These are phyloP conservation scores for Favolaschia claudopus DNA, from an alignment of 768 basidiomycete genomes.

Conservation along the genomic window DNA sequence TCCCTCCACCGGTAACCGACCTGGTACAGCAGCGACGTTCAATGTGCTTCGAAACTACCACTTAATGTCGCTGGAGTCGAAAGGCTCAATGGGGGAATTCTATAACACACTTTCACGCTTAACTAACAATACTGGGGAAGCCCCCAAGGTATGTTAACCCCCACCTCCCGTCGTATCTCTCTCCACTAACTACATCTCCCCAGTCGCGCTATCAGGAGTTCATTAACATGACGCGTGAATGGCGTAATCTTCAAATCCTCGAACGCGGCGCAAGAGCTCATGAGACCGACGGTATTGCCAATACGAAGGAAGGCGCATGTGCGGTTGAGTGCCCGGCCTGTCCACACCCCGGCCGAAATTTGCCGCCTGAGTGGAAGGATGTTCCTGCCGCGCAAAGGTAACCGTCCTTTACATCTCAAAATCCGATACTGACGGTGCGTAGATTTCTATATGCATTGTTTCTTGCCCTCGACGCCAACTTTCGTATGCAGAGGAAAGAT, in stretches of 20 bases:
- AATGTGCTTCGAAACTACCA: constrained; percentile 4
- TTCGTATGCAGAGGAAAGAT: constrained; percentile 18
- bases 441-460: constrained; percentile 15
- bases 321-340: constrained; percentile 33
- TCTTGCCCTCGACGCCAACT: constrained; percentile 21
- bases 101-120: background rate
- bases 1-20: background rate
- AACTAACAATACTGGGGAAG: background rate
- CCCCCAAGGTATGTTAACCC: background rate
- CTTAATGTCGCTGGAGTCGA: constrained; percentile 1
- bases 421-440: background rate
- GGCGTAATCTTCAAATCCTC: constrained; percentile 31
- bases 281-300: constrained; percentile 22
- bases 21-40: constrained; percentile 1
- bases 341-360: constrained; percentile 32
- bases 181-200: too few relatives aligned
- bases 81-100: constrained; percentile 6
- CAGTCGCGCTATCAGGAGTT: constrained; percentile 27
- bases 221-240: constrained; percentile 22
- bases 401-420: background rate
- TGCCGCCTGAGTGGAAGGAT: constrained; percentile 24
- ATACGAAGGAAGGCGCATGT: constrained; percentile 22
- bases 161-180: too few relatives aligned
- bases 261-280: constrained; percentile 27
- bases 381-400: constrained; percentile 3